Conservation (phyloP, 2,329 filamentous ascomycete genomes). For the Colletotrichum musicola region DNA sequence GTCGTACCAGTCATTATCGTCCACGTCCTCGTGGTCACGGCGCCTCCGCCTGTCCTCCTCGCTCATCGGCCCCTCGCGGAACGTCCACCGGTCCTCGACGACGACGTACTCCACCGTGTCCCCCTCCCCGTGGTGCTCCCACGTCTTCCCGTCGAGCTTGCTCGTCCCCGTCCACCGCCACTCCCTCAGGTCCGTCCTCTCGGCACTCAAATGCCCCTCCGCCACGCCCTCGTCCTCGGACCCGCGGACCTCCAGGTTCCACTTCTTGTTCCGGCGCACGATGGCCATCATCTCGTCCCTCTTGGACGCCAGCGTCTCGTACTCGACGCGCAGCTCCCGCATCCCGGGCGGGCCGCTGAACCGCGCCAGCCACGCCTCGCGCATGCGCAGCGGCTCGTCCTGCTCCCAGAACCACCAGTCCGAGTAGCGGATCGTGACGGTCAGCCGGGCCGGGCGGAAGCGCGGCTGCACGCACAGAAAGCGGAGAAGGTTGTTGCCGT, state of each 20-base stretch:
- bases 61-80: constrained; percentile 3
- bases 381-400: constrained; percentile 51
- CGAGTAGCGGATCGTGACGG: constrained; percentile 61
- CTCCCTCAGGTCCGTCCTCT: constrained; percentile 11
- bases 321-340: constrained; percentile 56
- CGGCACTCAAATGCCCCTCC: constrained; percentile 24
- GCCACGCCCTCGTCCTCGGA: background rate
- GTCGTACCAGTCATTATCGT: background rate
- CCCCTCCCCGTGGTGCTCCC: constrained; percentile 24
- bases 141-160: constrained; percentile 10
- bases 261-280: constrained; percentile 44
- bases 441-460: constrained; percentile 53
- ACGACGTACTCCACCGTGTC: constrained; percentile 33
- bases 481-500: constrained; percentile 40
- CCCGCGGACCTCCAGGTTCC: constrained; percentile 14
- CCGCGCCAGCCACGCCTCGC: constrained; percentile 51
- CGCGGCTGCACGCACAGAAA: constrained; percentile 44
- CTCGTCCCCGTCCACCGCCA: constrained; percentile 29
- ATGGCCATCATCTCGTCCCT: constrained; percentile 59
- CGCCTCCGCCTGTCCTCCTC: constrained; percentile 15
- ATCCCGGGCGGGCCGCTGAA: constrained; percentile 47
- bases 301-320: constrained; percentile 62
- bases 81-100: constrained; percentile 29
- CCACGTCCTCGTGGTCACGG: background rate
- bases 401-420: constrained; percentile 63